A percentile compares a stretch with the other conserved stretches of the same genome.
phyloP scores from a whole-genome alignment of 2,329 filamentous ascomycete genomes.

The Delphinella strobiligena region DNA sequence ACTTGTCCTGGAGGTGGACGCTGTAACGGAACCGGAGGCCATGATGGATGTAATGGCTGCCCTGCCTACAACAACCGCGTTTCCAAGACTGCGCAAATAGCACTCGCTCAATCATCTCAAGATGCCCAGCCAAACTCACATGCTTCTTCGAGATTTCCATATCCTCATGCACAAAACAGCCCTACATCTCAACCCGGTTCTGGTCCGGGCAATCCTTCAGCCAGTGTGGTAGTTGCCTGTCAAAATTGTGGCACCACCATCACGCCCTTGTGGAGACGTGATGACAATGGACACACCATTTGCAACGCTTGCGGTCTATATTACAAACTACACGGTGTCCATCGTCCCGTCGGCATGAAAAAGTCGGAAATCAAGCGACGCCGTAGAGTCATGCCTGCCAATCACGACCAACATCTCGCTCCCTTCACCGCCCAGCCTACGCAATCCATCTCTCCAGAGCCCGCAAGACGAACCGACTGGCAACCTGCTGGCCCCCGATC shows the following conservation, averaged over 20 bases:
- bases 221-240: constrained; percentile 69
- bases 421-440: constrained; percentile 21
- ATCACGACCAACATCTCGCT: constrained; percentile 34
- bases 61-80: constrained; percentile 96
- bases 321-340: constrained; percentile 88
- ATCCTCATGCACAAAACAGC: constrained; percentile 10
- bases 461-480: no score
- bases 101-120: constrained; percentile 30
- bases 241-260: constrained; percentile 97
- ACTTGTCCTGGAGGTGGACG: constrained; percentile 90
- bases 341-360: constrained; percentile 96
- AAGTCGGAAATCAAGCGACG: constrained; percentile 92
- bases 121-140: background rate
- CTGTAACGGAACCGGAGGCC: constrained; percentile 92
- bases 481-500: constrained; percentile 1
- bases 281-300: constrained; percentile 90
- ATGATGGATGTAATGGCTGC: constrained; percentile 88
- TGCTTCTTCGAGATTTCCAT: constrained; percentile 6
- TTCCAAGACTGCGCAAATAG: constrained; percentile 70
- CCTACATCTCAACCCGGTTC: constrained; percentile 3
- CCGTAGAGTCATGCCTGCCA: constrained; percentile 82
- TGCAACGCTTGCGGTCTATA: constrained; percentile 99
- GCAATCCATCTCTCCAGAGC: constrained; percentile 27
- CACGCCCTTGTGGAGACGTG: constrained; percentile 87
- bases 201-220: constrained; percentile 24